A percentile compares a stretch with the other conserved stretches of the same genome.
phyloP scores from a whole-genome alignment of 2,329 filamentous ascomycete genomes.

The Colletotrichum sp. region DNA sequence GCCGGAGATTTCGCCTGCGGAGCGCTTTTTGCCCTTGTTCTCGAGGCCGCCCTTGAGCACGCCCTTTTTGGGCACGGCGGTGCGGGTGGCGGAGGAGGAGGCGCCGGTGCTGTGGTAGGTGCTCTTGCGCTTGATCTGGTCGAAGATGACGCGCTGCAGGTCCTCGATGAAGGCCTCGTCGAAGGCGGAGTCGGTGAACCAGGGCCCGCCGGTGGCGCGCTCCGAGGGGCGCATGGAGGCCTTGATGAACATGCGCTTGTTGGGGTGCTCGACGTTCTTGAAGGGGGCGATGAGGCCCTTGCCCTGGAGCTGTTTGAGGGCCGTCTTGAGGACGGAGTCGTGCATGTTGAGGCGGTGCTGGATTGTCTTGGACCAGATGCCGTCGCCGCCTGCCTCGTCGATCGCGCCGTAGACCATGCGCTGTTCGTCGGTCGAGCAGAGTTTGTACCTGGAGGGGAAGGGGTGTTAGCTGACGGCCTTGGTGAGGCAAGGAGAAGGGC shows the following conservation, averaged over 20 bases:
- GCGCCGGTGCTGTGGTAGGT: slow-evolving; percentile 62
- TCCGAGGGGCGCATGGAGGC: slow-evolving; percentile 83
- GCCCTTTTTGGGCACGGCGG: slow-evolving; percentile 61
- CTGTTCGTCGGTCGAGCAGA: slow-evolving; percentile 72
- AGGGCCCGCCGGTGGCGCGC: slow-evolving; percentile 89
- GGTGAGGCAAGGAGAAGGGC: neutral
- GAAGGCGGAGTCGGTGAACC: slow-evolving; percentile 90
- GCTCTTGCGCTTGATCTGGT: slow-evolving; percentile 73
- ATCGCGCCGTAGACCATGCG: slow-evolving; percentile 87
- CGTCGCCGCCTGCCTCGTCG: slow-evolving; percentile 82
- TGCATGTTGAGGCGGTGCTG: slow-evolving; percentile 82
- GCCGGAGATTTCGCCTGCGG: slow-evolving; percentile 50
- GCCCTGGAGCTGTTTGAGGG: slow-evolving; percentile 81
- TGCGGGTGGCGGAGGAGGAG: slow-evolving; percentile 28
- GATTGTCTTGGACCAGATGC: slow-evolving; percentile 90
- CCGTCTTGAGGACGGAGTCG: slow-evolving; percentile 80
- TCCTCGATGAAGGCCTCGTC: slow-evolving; percentile 88
- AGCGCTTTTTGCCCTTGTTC: slow-evolving; percentile 54
- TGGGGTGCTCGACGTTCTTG: slow-evolving; percentile 89
- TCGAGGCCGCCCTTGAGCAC: slow-evolving; percentile 53
- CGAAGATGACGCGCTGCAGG: slow-evolving; percentile 75
- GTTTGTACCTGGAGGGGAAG: slow-evolving; percentile 54
- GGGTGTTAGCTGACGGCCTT: neutral
- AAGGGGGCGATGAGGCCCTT: slow-evolving; percentile 87
- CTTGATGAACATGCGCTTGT: slow-evolving; percentile 96